Conservation (phyloP, 306 rosid genomes). For the Castanea sativa region DNA sequence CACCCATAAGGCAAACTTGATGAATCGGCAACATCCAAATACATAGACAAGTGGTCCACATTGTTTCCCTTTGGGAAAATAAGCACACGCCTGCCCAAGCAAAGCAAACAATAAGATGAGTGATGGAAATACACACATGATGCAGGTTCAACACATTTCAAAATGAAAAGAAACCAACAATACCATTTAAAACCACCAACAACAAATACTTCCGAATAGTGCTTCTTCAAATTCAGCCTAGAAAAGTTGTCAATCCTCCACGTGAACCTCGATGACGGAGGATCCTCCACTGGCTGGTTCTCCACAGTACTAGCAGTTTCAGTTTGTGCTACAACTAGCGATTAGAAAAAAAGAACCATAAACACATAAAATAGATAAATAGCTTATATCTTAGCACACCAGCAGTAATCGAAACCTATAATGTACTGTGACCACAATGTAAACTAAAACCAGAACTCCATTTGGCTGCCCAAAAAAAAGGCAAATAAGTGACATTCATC, state of each 20-base stretch:
- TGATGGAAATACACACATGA: constrained; percentile 8
- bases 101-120: constrained; percentile 21
- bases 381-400: constrained; percentile 14
- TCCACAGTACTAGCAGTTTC: constrained; percentile 64
- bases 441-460: constrained; percentile 9
- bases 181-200: constrained; percentile 93
- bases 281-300: constrained; percentile 77
- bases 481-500: not conserved
- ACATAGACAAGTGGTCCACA: constrained; percentile 85
- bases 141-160: not conserved
- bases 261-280: constrained; percentile 66
- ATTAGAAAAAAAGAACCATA: constrained; percentile 19
- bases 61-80: constrained; percentile 92
- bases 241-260: constrained; percentile 86
- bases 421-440: not conserved
- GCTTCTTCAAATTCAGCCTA: constrained; percentile 66
- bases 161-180: not conserved
- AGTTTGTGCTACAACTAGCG: constrained; percentile 61
- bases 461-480: not conserved
- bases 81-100: constrained; percentile 70
- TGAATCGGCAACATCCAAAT: constrained; percentile 86
- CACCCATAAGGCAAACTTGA: constrained; percentile 79
- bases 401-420: constrained; percentile 12
- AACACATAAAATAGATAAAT: not conserved
- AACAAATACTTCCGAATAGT: constrained; percentile 65